Base-by-base conservation (phyloP, 768 basidiomycete species). In the Ephemerocybe angulata region DNA sequence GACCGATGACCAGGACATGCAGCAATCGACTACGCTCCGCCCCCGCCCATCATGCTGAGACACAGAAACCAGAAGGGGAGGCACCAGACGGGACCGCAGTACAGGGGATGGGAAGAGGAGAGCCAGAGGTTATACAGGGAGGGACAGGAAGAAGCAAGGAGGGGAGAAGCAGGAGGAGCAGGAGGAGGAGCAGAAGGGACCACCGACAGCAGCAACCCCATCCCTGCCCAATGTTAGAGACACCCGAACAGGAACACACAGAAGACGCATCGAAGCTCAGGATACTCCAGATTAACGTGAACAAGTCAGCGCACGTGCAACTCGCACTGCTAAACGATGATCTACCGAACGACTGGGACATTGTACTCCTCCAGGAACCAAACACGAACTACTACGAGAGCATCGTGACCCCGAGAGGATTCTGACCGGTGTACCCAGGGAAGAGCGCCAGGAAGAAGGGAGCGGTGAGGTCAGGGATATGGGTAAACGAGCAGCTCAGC, bases 291-390 rank as follows among this genome's bases (percentile, higher is more conserved):
- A 35, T 58, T 17, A 60, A 60, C 35, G 24, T 57, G n/a, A 57
- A 56, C 49, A 56, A 25, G 25, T 58, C n/a, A 13, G 47, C 17
- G 47, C 11, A 17, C 28, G 47, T 29, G n/a, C 25, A 48, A 8
- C 21, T 13, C 7, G 25, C 21, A 24, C 43, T 41, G 7, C 38
- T 41, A 13, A 41, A 41, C 58, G 59, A 15, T 12, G 17, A 41
- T 19, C 17, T 41, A 10, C 38, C 15, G 15, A 41, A 41, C 43
- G n/a, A 67, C 3, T 68, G 55, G 38, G 70, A 77, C 55, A 63
- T 78, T 0, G 29, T 74, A 0, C 56, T 63, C 0, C n/a, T 77
- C 10, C 76, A 78, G 59, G 76, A 77, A 65, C 76, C 75, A 2
- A 61, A 68, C 53, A 55, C 70, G 2, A 65, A 70, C 55, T 38